Evolutionary conservation across 2,329 filamentous ascomycete species (phyloP).

Genomic region (Pseudogymnoascus sp.): DNA sequence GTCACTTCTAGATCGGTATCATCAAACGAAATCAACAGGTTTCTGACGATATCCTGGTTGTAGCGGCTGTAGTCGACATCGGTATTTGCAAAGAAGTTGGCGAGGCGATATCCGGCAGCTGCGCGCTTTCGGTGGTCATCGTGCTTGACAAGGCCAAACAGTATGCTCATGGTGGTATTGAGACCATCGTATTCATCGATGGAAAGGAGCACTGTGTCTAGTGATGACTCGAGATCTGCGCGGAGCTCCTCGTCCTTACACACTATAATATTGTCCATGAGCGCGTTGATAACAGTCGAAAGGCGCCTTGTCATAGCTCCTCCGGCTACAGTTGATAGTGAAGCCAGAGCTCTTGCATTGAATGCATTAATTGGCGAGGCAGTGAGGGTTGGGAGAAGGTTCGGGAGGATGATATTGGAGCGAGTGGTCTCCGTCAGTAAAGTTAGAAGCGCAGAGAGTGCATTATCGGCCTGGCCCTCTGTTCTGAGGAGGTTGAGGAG

Average conservation of each 20-base stretch:
- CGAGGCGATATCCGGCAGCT: constrained; percentile 68
- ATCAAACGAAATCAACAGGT: constrained; percentile 84
- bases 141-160: constrained; percentile 80
- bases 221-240: constrained; percentile 66
- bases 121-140: constrained; percentile 83
- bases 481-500: constrained; percentile 82
- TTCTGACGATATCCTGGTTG: constrained; percentile 89
- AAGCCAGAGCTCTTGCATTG: constrained; percentile 90
- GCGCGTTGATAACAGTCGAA: constrained; percentile 81
- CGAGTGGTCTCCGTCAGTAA: constrained; percentile 87
- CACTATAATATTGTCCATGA: constrained; percentile 86
- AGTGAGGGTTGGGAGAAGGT: constrained; percentile 87
- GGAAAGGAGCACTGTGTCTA: constrained; percentile 83
- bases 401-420: constrained; percentile 93
- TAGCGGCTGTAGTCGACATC: constrained; percentile 90
- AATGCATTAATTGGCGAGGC: constrained; percentile 86
- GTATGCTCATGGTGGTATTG: constrained; percentile 90
- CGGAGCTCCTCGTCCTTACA: constrained; percentile 60
- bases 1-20: constrained; percentile 77
- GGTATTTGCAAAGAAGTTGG: constrained; percentile 74
- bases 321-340: constrained; percentile 83
- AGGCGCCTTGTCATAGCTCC: constrained; percentile 84
- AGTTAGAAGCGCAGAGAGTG: constrained; percentile 83
- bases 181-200: constrained; percentile 95
- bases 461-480: constrained; percentile 82